phyloP scores from a whole-genome alignment of 2,329 filamentous ascomycete species.

The Colletotrichum sp. region DNA sequence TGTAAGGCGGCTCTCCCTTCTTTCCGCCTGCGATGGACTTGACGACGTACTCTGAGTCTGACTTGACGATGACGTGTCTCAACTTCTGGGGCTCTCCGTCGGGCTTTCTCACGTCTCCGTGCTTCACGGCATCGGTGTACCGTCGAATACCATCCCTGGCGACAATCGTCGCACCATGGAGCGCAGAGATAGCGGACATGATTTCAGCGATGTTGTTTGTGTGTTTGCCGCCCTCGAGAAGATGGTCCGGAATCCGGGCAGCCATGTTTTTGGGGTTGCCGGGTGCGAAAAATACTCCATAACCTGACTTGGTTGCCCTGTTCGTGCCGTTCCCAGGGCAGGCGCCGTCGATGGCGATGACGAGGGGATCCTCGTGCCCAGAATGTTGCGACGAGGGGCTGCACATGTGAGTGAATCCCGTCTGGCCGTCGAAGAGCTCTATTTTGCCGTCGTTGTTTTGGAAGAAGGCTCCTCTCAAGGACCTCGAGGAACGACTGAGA shows the following conservation, averaged over 20 bases:
- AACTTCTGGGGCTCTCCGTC: fast-evolving
- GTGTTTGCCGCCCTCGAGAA: not conserved
- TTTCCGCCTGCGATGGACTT: not conserved
- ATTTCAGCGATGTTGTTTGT: not conserved
- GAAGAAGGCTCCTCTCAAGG: not conserved
- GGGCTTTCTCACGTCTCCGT: not conserved
- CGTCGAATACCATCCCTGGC: not conserved
- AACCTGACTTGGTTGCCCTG: not conserved
- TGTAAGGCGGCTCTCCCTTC: not conserved
- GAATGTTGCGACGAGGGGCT: not conserved
- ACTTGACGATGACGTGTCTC: not conserved
- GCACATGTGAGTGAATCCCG: not conserved
- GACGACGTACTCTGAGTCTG: not conserved
- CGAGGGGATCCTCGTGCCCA: not conserved
- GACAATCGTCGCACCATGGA: not conserved
- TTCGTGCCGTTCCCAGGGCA: not conserved
- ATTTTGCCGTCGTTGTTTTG: not conserved
- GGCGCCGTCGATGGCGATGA: not conserved
- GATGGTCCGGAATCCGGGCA: not conserved
- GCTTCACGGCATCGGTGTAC: not conserved
- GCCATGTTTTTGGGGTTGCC: not conserved
- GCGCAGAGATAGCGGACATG: not conserved
- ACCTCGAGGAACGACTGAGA: not conserved
- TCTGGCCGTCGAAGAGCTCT: not conserved
- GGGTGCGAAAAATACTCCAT: not conserved